Conservation (phyloP, 176 grass and related monocot species). For the Leersia perrieri region DNA sequence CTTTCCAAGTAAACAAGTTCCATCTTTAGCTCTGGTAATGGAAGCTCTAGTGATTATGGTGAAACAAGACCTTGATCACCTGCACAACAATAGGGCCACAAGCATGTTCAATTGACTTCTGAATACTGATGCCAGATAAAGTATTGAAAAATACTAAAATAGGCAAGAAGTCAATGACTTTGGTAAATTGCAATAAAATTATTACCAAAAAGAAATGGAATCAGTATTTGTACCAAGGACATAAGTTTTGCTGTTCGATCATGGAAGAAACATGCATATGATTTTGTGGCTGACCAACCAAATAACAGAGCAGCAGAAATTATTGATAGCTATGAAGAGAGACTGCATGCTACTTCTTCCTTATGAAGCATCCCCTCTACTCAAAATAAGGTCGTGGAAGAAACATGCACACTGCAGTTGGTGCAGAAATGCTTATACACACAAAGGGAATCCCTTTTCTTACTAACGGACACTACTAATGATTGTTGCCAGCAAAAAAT, state of each 20-base stretch:
- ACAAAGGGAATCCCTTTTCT: background rate
- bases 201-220: background rate
- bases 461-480: background rate
- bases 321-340: background rate
- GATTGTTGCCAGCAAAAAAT: background rate
- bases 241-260: background rate
- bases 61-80: conserved; percentile 18
- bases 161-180: background rate
- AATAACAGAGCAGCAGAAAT: background rate
- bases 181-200: background rate
- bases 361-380: background rate
- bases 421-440: conserved; percentile 5
- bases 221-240: background rate
- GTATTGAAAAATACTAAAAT: background rate
- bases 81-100: conserved; percentile 12
- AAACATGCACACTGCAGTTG: conserved; percentile 7
- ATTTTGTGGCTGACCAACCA: conserved; percentile 12
- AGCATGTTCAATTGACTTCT: conserved; percentile 19
- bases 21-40: background rate
- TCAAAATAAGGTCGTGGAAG: background rate
- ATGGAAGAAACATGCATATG: conserved; percentile 27
- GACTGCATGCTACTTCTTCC: conserved; percentile 25
- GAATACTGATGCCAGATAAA: background rate
- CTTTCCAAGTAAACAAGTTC: conserved; percentile 40
- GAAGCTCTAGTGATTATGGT: background rate